These are phyloP conservation scores for Protomyces pachydermus DNA, from an alignment of 1,139 yeast genomes.

Conservation along the genomic window DNA sequence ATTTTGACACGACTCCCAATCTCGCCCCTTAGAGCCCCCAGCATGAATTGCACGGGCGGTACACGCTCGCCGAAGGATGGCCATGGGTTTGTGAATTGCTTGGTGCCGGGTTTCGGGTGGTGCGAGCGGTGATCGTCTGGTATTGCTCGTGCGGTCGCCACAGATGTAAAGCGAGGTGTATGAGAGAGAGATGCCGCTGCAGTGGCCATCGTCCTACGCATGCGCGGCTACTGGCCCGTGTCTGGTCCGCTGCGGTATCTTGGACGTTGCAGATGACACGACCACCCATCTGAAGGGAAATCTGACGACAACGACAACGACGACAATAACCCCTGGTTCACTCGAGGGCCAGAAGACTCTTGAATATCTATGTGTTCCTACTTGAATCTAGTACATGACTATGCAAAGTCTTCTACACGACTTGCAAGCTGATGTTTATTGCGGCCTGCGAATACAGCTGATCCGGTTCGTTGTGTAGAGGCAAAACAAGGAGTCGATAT, in stretches of 20 bases:
- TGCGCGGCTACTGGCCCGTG: not conserved
- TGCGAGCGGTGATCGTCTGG: slow-evolving; percentile 14
- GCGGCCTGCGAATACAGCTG: too few relatives aligned
- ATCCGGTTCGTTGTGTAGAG: too few relatives aligned
- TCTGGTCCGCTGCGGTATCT: not conserved
- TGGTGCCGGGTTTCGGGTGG: slow-evolving; percentile 7
- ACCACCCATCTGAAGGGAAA: too few relatives aligned
- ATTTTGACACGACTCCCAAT: not conserved
- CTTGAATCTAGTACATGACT: too few relatives aligned
- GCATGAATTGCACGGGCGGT: not conserved
- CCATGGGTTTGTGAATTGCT: slow-evolving; percentile 24
- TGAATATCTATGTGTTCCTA: too few relatives aligned
- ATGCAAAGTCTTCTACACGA: too few relatives aligned
- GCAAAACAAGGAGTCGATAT: too few relatives aligned
- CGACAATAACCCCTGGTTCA: too few relatives aligned
- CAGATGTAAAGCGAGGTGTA: not conserved
- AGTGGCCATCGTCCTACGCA: not conserved
- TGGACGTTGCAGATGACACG: too few relatives aligned
- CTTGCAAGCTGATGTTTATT: too few relatives aligned
- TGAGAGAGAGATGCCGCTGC: not conserved
- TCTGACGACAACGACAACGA: too few relatives aligned
- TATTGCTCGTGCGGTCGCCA: not conserved
- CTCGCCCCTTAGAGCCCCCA: slow-evolving; percentile 5
- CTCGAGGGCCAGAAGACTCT: too few relatives aligned
- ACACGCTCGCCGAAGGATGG: slow-evolving; percentile 2